Base-by-base conservation (phyloP, 352 stramenopile genomes). In the Pythium brassicae region DNA sequence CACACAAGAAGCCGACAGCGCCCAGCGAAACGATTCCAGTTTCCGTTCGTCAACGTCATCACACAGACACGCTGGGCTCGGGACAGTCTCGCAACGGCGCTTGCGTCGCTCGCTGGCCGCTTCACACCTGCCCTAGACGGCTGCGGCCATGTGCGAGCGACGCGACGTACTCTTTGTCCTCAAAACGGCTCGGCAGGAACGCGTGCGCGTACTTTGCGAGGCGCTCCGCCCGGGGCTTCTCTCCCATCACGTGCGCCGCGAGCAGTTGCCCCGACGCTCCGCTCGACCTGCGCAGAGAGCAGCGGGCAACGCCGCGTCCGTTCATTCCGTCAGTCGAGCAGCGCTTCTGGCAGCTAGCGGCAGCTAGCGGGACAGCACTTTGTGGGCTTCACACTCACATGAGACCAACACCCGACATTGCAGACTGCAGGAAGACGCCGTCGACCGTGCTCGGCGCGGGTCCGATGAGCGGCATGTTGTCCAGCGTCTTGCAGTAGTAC, bases 401-500 rank as follows among this genome's bases (percentile, higher is more conserved):
- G 48, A 92, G 63, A 0, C 78, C 82, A 29, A 92, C 72, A 14
- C 76, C 76, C 32, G 76, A 77, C 78, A 92, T 92, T 6, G 78
- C 78, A 10, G 78, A 85, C 61, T 88, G 77, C 10, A 88, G 61
- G 48, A 73, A 89, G n/a, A 89, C 61, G 6, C 78, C 78, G 17
- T 81, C 71, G 47, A 88, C 66, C 0, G 78, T 87, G 47, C 55
- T 78, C 3, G 76, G 73, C 14, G 76, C 74, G 12, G 72, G 72
- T 17, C 81, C 81, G 43, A 92, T 89, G 45, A 92, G 52, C 22
- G 82, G 82, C 47, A 87, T 69, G 51, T 88, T 89, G 67, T 89
- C 78, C 46, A 84, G 55, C 8, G 76, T 89, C 61, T 92, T 92
- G 71, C 78, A 92, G 50, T 89, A 92, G 63, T 92, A 89, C 3